phyloP scores from a whole-genome alignment of 1,284 basidiomycete genomes.

The Stygiomarasmius scandens region DNA sequence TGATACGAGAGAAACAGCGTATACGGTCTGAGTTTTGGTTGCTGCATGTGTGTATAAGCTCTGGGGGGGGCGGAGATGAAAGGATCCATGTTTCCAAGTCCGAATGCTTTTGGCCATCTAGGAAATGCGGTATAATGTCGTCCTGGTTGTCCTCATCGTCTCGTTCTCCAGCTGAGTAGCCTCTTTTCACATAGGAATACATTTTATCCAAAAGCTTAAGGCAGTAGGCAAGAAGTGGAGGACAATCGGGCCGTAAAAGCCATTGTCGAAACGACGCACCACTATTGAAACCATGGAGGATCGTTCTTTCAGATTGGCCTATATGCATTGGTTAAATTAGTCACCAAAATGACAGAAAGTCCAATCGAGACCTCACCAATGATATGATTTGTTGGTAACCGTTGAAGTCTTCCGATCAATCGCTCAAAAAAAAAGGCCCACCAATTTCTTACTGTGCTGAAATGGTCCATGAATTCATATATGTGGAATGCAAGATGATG shows the following conservation, averaged over 20 bases:
- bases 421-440: slow-evolving; percentile 11
- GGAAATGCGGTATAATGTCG: background rate
- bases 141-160: background rate
- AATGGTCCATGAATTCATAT: slow-evolving; percentile 8
- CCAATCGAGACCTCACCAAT: background rate
- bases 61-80: background rate
- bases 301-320: slow-evolving; percentile 3
- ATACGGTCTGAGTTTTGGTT: background rate
- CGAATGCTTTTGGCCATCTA: background rate
- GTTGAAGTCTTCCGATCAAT: slow-evolving; percentile 8
- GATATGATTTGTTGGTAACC: slow-evolving; percentile 6
- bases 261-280: background rate
- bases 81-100: background rate
- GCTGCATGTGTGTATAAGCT: background rate
- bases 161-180: background rate
- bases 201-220: background rate
- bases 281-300: background rate
- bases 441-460: slow-evolving; percentile 3
- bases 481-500: slow-evolving; percentile 14
- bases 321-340: background rate
- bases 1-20: background rate
- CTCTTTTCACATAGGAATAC: background rate
- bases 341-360: background rate
- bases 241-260: background rate
- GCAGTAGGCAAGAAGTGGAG: background rate